Base-by-base conservation (phyloP, 179 eudicot genomes). In the Beta macrorhiza region DNA sequence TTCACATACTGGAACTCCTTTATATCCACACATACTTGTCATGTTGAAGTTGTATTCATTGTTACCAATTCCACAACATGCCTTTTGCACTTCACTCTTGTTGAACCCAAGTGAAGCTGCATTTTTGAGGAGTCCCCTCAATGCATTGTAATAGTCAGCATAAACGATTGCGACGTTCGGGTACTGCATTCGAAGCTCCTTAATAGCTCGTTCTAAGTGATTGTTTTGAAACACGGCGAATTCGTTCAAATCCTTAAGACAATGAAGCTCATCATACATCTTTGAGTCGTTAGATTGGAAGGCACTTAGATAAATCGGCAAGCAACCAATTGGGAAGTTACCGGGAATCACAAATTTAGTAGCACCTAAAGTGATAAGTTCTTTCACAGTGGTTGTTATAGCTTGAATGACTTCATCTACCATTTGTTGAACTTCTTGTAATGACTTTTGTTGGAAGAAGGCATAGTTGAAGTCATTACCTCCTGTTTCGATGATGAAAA, bases 101-200 rank as follows among this genome's bases (percentile, higher is more conserved):
- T 32, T 0, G 37, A 32, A 32, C 37, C 37, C 37, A 32, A 32
- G 37, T 32, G 37, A 32, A 32, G 37, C 58, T 22, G 80, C 83
- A 42, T 81, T 9, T 20, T 51, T 56, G 22, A 82, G 37, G 3
- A 79, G 57, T 19, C 64, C 51, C 51, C 16, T 75, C 42, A 75
- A 57, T 2, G 83, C 83, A 3, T 57, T 20, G 78, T 61, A 85
- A 57, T 75, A 82, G n/a, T 85, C 85, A 12, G 52, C 64, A 76
- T 81, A 81, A 0, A 67, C 79, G 15, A 81, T 55, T 16, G 59
- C 68, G 37, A 75, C 79, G 0, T 57, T 58, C 15, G 83, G 83
- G 53, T 81, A 56, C 17, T 81, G 75, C 55, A 2, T 55, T 17
- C 20, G 83, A 51, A 80, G 83, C 17, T 80, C 55, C 8, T 17